Percentiles rank a stretch among this genome's conserved stretches.
Conservation (phyloP, 2,329 filamentous ascomycete species). For the Penicillium italicum region DNA sequence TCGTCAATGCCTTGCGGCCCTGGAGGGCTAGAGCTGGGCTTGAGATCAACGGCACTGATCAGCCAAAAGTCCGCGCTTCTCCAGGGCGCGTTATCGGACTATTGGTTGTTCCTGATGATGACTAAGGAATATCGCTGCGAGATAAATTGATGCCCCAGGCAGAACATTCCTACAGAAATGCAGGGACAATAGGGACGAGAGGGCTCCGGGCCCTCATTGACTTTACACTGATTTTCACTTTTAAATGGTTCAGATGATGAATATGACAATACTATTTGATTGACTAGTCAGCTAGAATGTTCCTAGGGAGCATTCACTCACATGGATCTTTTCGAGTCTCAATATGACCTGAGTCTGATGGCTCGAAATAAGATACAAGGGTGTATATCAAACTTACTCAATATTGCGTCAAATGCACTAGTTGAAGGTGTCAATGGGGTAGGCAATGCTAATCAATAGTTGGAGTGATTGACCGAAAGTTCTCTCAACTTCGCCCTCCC, state of each 20-base stretch:
- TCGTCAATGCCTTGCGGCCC: constrained; percentile 21
- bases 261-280: not conserved
- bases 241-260: not conserved
- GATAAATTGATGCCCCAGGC: not conserved
- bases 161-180: too few relatives aligned
- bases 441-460: not conserved
- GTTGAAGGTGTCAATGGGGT: not conserved
- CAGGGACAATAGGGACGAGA: not conserved
- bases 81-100: constrained; percentile 29
- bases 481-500: not conserved
- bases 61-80: constrained; percentile 28
- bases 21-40: constrained; percentile 20
- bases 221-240: not conserved
- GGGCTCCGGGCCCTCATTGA: not conserved
- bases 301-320: not conserved
- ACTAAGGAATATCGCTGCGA: not conserved
- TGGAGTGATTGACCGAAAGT: not conserved
- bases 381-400: not conserved
- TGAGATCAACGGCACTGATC: constrained; percentile 25
- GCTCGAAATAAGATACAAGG: not conserved
- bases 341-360: not conserved
- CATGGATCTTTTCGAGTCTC: not conserved
- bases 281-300: not conserved
- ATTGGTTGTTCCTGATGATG: constrained; percentile 9
- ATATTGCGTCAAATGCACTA: not conserved